Evolutionary conservation across 768 basidiomycete species (phyloP).

Genomic region (Sutorius australiensis): DNA sequence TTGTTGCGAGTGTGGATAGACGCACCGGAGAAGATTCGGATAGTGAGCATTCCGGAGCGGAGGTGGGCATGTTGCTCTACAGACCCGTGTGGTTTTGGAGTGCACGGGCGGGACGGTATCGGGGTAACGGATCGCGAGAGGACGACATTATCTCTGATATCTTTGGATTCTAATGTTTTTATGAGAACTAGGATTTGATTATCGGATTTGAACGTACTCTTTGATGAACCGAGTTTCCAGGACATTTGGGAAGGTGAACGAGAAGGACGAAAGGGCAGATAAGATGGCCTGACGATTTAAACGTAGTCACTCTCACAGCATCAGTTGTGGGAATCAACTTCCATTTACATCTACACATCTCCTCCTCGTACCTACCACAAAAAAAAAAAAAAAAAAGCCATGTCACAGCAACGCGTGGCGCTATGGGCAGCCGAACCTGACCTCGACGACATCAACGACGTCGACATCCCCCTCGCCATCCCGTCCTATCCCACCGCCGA

Average conservation of each 20-base stretch:
- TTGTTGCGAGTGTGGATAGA: not conserved
- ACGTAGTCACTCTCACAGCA: not conserved
- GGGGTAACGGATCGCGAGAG: constrained; percentile 78
- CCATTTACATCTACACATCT: not conserved
- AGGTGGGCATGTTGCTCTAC: constrained; percentile 53
- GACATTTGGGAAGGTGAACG: constrained; percentile 39
- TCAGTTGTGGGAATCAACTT: constrained; percentile 15
- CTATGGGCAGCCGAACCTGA: constrained; percentile 79
- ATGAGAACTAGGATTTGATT: too few relatives aligned
- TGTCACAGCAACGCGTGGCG: constrained; percentile 64
- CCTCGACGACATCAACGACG: constrained; percentile 68
- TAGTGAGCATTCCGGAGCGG: constrained; percentile 88
- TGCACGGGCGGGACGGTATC: constrained; percentile 76
- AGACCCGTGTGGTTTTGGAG: constrained; percentile 57
- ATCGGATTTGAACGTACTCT: constrained; percentile 26
- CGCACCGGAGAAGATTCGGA: constrained; percentile 90
- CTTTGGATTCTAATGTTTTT: constrained; percentile 54
- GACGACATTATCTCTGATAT: constrained; percentile 64
- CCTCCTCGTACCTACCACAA: not conserved
- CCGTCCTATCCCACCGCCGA: constrained; percentile 26
- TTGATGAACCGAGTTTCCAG: constrained; percentile 48
- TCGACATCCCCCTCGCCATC: constrained; percentile 47
- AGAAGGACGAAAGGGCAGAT: not conserved
- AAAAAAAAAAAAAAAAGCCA: constrained; percentile 21
- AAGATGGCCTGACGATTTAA: constrained; percentile 4